phyloP scores from a whole-genome alignment of 257 asterid genomes.

The Penstemon davidsonii region DNA sequence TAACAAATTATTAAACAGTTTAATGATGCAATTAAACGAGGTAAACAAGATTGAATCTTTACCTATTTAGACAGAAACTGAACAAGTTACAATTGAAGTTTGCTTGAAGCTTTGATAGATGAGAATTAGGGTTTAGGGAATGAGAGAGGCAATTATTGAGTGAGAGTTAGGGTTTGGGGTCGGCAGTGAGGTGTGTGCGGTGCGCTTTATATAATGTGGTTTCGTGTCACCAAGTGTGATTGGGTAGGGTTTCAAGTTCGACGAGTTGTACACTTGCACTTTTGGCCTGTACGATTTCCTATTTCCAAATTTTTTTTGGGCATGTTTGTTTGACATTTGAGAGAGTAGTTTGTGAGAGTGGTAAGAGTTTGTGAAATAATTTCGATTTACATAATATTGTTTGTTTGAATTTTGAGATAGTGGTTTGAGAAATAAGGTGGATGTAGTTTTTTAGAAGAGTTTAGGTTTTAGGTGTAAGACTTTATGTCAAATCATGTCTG shows the following conservation, averaged over 20 bases:
- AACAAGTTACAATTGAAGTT: constrained; percentile 32
- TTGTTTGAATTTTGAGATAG: no score
- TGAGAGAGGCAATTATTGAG: background rate
- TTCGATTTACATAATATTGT: no score
- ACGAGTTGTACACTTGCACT: no score
- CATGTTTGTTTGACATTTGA: no score
- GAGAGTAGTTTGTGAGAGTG: no score
- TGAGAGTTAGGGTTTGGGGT: constrained; percentile 32
- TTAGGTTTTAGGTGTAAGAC: no score
- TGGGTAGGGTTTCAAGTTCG: constrained; percentile 36
- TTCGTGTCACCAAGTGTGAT: constrained; percentile 9
- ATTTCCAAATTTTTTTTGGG: no score
- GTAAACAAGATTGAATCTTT: background rate
- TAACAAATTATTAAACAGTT: constrained; percentile 11
- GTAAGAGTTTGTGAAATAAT: no score
- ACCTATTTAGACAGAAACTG: background rate
- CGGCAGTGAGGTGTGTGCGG: constrained; percentile 22
- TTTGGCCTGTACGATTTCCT: no score
- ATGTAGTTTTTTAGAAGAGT: no score
- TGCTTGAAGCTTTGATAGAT: background rate
- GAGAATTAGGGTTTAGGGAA: constrained; percentile 36
- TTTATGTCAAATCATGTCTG: no score
- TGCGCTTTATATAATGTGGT: constrained; percentile 29
- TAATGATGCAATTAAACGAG: background rate
- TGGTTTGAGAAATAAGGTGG: no score